phyloP scores from a whole-genome alignment of 306 rosid genomes.

The Gleditsia sinensis region DNA sequence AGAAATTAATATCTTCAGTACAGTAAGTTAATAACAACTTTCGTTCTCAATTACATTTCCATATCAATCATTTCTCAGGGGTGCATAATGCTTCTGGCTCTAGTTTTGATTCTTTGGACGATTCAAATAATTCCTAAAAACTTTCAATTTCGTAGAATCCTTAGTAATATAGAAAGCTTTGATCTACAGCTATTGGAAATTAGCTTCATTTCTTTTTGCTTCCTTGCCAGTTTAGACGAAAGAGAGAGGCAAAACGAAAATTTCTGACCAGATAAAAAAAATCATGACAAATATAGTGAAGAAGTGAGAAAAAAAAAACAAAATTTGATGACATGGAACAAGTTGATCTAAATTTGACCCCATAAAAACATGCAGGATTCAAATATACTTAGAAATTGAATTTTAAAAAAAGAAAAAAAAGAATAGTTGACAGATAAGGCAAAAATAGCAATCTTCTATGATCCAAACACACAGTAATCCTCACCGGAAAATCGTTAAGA shows the following conservation, averaged over 20 bases:
- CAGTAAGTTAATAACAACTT: neutral
- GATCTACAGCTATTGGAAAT: neutral
- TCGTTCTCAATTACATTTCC: neutral
- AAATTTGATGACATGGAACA: neutral
- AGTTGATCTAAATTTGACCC: neutral
- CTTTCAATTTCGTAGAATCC: neutral
- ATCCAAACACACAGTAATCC: neutral
- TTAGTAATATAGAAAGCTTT: neutral
- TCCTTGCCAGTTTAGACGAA: neutral
- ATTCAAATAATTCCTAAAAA: neutral
- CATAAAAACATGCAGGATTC: neutral
- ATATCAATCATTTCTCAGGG: neutral
- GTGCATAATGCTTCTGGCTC: neutral
- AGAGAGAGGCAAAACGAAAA: neutral
- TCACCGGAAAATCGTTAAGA: neutral
- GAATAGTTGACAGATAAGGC: neutral
- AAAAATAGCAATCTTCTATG: neutral
- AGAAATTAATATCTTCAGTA: neutral
- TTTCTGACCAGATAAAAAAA: neutral
- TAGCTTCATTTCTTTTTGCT: neutral
- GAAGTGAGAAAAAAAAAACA: neutral
- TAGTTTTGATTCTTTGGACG: too few relatives aligned
- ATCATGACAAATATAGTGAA: too few relatives aligned
- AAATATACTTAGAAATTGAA: neutral
- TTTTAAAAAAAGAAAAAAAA: neutral